phyloP scores from a whole-genome alignment of 2,329 filamentous ascomycete species.

The Gaeumannomyces sp. region DNA sequence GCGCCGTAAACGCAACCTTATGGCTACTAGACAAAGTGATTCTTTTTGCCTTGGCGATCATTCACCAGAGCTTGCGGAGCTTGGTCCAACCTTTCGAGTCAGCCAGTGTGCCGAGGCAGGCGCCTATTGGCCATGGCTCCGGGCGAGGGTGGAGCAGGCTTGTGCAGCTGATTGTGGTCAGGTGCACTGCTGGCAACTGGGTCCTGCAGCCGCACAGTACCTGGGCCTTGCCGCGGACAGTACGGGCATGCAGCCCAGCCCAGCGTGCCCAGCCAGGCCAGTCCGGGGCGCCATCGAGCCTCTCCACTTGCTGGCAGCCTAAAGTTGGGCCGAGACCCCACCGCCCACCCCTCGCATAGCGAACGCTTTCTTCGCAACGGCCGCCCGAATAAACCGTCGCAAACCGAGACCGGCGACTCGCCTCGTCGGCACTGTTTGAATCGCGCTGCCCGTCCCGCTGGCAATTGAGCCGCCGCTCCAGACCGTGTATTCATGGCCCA shows the following conservation, averaged over 20 bases:
- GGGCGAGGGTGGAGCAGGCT: too few relatives aligned
- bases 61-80: too few relatives aligned
- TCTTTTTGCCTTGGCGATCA: too few relatives aligned
- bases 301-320: background rate
- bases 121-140: too few relatives aligned
- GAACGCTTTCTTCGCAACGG: slow-evolving; percentile 1
- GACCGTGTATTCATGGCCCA: slow-evolving; percentile 18
- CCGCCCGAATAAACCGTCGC: slow-evolving; percentile 19
- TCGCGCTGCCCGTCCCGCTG: background rate
- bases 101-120: too few relatives aligned
- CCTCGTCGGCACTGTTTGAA: slow-evolving; percentile 4
- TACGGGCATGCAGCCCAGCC: too few relatives aligned
- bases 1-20: too few relatives aligned
- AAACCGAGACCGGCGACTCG: slow-evolving; percentile 19
- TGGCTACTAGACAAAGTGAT: too few relatives aligned
- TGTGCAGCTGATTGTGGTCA: background rate
- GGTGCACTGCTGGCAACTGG: background rate
- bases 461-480: background rate
- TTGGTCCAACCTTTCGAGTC: too few relatives aligned
- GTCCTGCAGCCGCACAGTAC: background rate
- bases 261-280: too few relatives aligned
- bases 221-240: too few relatives aligned
- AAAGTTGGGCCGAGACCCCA: background rate
- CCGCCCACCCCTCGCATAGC: background rate
- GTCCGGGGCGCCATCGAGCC: background rate